Evolutionary conservation across 2,329 filamentous ascomycete genomes (phyloP), one percentile per base, ranked within the genome.

Genomic region (Neonectria punicea): DNA sequence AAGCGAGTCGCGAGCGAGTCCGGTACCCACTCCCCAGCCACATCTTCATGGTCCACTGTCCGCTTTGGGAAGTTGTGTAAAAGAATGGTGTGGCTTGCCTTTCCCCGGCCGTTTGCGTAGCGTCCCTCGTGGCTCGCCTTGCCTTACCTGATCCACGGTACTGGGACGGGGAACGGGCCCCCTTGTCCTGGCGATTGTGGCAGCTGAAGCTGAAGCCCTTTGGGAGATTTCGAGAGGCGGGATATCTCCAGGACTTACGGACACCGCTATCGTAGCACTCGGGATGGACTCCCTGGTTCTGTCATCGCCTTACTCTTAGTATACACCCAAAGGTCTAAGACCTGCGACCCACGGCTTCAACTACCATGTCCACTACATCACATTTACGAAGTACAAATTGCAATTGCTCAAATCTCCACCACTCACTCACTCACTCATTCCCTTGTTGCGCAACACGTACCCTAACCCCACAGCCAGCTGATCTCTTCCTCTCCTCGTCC

Each of bases 141-240:
- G 34, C 13, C 34, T 36, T 36, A 7, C 34, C 34, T 16, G 36
- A 20, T 34, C 49, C 28, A 36, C 18, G 30, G n/a, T 20, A 9
- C 49, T 34, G 28, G 49, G 49, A 20, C 25, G 16, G 47, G 28
- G n/a, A 50, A 50, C 28, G 36, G 32, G 46, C 30, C 60, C 60
- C 61, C 55, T 58, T 47, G 49, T 58, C 50, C 61, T 41, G 41
- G 60, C 28, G 41, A 58, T 41, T 41, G 46, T 28, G n/a, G 16
- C 25, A n/a, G 34, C 32, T n/a, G 47, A 25, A 25, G 30, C 13
- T 36, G 55, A 28, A 25, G 4, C 22, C 25, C 22, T 44, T n/a
- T 39, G 16, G 34, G 55, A 18, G 13, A 46, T 2, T 44, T 18
- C 32, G 20, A n/a, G 20, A 43, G 34, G 20, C 25, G 34, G 34